Percentiles rank a stretch among this genome's conserved stretches.
Conservation (phyloP, 2,329 filamentous ascomycete genomes). For the Knufia petricola region DNA sequence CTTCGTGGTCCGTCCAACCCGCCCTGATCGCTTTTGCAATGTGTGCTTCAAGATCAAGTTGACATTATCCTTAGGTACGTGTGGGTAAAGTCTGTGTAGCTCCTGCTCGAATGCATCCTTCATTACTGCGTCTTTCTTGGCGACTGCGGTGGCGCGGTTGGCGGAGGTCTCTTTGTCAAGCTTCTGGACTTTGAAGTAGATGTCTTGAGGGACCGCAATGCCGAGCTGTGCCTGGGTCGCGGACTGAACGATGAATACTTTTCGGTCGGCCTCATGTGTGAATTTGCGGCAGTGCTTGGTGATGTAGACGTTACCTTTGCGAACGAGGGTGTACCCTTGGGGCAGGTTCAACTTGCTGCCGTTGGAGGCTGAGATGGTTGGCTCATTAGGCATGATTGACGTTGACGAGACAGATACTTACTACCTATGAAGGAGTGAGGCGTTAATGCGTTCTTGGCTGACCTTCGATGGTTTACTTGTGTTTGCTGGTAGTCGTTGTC, state of each 20-base stretch:
- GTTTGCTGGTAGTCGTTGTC: no score
- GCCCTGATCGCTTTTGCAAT: constrained; percentile 33
- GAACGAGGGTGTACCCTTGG: constrained; percentile 31
- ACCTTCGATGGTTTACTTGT: no score
- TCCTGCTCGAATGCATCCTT: constrained; percentile 22
- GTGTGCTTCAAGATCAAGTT: constrained; percentile 30
- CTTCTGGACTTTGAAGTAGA: constrained; percentile 31
- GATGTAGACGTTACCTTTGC: constrained; percentile 35
- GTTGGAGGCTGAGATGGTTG: no score
- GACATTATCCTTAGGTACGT: constrained; percentile 29
- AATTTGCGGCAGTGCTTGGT: constrained; percentile 33
- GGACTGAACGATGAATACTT: constrained; percentile 31
- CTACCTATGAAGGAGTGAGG: no score
- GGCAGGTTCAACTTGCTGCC: constrained; percentile 15
- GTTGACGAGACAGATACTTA: no score
- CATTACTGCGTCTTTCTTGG: constrained; percentile 29
- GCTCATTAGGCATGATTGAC: no score
- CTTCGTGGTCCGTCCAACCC: constrained; percentile 31
- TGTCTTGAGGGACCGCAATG: constrained; percentile 33
- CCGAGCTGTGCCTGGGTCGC: constrained; percentile 30
- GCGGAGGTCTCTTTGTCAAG: constrained; percentile 32
- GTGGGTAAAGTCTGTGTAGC: constrained; percentile 29
- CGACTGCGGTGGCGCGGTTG: constrained; percentile 32
- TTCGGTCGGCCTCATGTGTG: constrained; percentile 26
- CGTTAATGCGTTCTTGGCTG: no score